Evolutionary conservation across 495 filamentous ascomycete genomes (phyloP).

Genomic region (Chaetomium fimeti): DNA sequence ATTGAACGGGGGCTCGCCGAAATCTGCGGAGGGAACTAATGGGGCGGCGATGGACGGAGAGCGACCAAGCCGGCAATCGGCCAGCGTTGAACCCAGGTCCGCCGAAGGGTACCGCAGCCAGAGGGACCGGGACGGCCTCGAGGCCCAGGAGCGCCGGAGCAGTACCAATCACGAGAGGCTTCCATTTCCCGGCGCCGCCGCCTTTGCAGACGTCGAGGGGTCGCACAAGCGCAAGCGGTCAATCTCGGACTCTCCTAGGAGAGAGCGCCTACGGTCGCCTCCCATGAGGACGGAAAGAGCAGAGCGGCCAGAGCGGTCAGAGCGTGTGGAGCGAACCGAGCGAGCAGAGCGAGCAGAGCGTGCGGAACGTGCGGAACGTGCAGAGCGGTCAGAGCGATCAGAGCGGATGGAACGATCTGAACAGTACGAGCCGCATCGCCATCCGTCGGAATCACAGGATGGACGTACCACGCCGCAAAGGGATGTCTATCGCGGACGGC

Average conservation of each 20-base stretch:
- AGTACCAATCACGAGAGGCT: constrained; percentile 39
- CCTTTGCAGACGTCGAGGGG: constrained; percentile 42
- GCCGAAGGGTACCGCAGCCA: constrained; percentile 36
- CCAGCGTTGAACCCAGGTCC: constrained; percentile 34
- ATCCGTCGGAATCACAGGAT: constrained; percentile 44
- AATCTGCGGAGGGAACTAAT: constrained; percentile 37
- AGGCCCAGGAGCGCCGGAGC: constrained; percentile 34
- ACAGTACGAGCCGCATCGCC: constrained; percentile 31
- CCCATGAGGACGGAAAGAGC: constrained; percentile 24
- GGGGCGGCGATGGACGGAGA: constrained; percentile 32
- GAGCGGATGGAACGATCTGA: constrained; percentile 30
- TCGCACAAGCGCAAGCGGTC: constrained; percentile 57
- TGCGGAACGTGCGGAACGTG: constrained; percentile 12
- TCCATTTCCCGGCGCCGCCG: constrained; percentile 37
- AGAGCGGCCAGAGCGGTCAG: constrained; percentile 20
- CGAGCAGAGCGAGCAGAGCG: constrained; percentile 30
- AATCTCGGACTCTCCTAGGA: constrained; percentile 43
- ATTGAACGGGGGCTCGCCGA: constrained; percentile 49
- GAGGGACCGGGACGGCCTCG: constrained; percentile 27
- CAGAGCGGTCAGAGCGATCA: constrained; percentile 21
- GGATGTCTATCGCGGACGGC: constrained; percentile 40
- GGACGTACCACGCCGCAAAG: constrained; percentile 41
- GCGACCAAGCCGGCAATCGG: constrained; percentile 27
- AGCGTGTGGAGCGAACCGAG: constrained; percentile 17
- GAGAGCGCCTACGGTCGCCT: constrained; percentile 34